Evolutionary conservation across 169 alveolate species (phyloP).

Genomic region (Plasmodium cynomolgi): DNA sequence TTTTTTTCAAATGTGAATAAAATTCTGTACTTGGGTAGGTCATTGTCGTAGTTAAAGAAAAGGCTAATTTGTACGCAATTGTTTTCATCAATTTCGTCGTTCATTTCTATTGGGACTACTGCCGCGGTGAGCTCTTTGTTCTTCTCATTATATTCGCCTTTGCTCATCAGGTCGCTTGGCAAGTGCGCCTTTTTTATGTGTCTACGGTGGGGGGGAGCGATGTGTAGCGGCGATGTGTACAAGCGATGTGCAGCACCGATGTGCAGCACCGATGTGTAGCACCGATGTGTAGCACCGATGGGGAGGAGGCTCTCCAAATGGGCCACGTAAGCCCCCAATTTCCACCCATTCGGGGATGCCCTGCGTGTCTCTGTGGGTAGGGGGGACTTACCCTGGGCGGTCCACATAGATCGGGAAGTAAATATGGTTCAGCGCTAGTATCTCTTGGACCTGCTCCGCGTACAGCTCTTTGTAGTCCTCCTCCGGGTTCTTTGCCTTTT

Average conservation of each 20-base stretch:
- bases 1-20: conserved; percentile 23
- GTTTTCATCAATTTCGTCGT: conserved; percentile 41
- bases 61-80: conserved; percentile 18
- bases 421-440: conserved; percentile 51
- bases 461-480: conserved; percentile 19
- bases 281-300: background rate
- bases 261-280: background rate
- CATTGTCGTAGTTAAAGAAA: conserved; percentile 31
- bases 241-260: background rate
- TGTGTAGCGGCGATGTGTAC: background rate
- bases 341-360: background rate
- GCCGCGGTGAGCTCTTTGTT: background rate
- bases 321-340: background rate
- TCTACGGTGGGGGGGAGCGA: background rate
- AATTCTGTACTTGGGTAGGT: conserved; percentile 36
- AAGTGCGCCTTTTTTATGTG: conserved; percentile 28
- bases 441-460: conserved; percentile 49
- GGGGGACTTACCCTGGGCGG: conserved; percentile 21
- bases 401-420: conserved; percentile 65
- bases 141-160: background rate
- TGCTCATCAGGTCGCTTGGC: conserved; percentile 46
- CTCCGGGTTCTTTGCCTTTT: background rate
- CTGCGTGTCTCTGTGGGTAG: background rate
- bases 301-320: background rate
- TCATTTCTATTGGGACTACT: conserved; percentile 21